These are phyloP conservation scores for Trametes gibbosa DNA, from an alignment of 768 basidiomycete species.

Conservation along the genomic window DNA sequence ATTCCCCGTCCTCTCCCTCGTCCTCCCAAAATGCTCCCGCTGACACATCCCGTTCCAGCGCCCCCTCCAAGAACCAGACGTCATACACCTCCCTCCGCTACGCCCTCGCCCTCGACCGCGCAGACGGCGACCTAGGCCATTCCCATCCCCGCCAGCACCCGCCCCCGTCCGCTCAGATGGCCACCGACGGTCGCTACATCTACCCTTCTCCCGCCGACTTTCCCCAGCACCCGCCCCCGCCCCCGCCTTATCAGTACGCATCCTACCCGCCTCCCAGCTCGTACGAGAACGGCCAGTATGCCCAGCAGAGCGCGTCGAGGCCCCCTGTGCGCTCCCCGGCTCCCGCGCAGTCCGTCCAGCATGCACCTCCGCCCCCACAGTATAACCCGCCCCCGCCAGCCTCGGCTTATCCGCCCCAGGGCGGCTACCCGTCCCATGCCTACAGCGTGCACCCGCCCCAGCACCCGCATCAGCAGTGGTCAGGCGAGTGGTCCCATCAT, in stretches of 20 bases:
- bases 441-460: constrained; percentile 28
- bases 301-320: constrained; percentile 24
- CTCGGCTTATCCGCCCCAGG: constrained; percentile 29
- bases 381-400: constrained; percentile 28
- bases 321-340: constrained; percentile 25
- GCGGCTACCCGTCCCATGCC: constrained; percentile 30
- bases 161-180: constrained; percentile 34
- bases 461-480: constrained; percentile 19
- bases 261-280: constrained; percentile 33
- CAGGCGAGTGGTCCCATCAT: constrained; percentile 20
- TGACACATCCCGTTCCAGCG: constrained; percentile 15
- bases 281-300: constrained; percentile 29
- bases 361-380: constrained; percentile 26
- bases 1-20: background rate
- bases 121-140: background rate
- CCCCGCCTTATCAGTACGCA: constrained; percentile 47
- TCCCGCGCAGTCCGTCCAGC: constrained; percentile 16
- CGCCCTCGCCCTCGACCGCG: constrained; percentile 13
- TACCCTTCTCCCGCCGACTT: constrained; percentile 45
- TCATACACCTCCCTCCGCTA: constrained; percentile 23
- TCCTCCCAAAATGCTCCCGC: constrained; percentile 7
- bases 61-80: background rate
- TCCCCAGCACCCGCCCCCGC: background rate
- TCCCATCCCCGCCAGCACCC: constrained; percentile 1
- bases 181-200: constrained; percentile 53